Base-by-base conservation (phyloP, 2,329 filamentous ascomycete genomes). In the Ophiognomonia clavigignenti-juglandacearum region DNA sequence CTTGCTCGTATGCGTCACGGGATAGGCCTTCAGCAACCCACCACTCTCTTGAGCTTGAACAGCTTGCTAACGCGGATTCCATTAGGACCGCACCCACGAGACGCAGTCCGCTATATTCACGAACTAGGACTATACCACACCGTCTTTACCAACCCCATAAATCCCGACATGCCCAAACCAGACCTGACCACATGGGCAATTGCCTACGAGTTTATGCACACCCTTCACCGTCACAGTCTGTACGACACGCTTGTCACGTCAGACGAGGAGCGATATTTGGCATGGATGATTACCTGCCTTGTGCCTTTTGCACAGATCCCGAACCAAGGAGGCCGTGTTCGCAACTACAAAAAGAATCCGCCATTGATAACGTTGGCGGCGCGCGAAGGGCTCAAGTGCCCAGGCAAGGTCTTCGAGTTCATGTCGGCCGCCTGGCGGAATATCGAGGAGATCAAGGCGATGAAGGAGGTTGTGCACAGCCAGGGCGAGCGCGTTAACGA, bases 211-310 rank as follows among this genome's bases (percentile, higher is more conserved):
- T 79, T 78, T 24, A 70, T 93, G 1, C 70, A 72, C 31, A 63
- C 61, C 37, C 26, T 39, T 11, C 14, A 37, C 10, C 35, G 38
- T 20, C 9, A 43, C 20, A 20, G 75, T 14, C 68, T 78, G 54
- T 72, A 76, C 48, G 57, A 71, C 23, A 59, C 73, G 2, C 72
- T 95, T 2, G 65, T 90, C 9, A 74, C 73, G 13, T 78, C 81
- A 43, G 67, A 78, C 0, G 80, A 87, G 42, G 84, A 85, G 16
- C 61, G 66, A n/a, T 91, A 86, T 61, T 70, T 85, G 37, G 78
- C 85, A 6, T 96, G 91, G 90, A 70, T 86, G 16, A 73, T 95
- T 18, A 80, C 83, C 2, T 83, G 88, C 5, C 64, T 95, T 20
- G 75, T 80, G 13, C 91, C 91, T 0, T 96, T 88, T 83, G 61